These are phyloP conservation scores for Fusarium stilboides DNA, from an alignment of 2,329 filamentous ascomycete genomes.

Conservation along the genomic window DNA sequence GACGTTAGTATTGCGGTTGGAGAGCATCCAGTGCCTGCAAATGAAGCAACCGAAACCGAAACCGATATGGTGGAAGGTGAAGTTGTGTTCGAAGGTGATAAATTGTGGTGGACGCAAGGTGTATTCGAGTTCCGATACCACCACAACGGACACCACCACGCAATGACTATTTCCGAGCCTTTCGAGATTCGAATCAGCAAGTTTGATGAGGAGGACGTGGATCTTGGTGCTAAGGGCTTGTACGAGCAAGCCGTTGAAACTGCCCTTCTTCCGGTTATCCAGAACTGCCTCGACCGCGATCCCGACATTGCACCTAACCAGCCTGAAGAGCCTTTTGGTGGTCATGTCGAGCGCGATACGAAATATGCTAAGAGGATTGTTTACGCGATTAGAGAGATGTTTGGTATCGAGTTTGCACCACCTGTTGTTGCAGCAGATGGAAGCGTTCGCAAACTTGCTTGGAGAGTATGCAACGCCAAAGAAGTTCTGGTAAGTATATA, in stretches of 20 bases:
- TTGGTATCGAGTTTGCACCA: conserved; percentile 94
- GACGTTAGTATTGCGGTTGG: conserved; percentile 83
- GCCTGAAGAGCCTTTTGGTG: conserved; percentile 86
- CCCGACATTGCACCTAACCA: conserved; percentile 89
- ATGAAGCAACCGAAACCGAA: conserved; percentile 67
- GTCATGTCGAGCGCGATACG: conserved; percentile 85
- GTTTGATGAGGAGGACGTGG: conserved; percentile 82
- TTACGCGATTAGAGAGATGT: conserved; percentile 96
- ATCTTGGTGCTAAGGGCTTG: conserved; percentile 70
- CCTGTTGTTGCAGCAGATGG: conserved; percentile 94
- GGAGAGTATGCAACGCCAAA: conserved; percentile 96
- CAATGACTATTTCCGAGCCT: conserved; percentile 93
- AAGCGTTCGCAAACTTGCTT: conserved; percentile 89
- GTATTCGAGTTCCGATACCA: conserved; percentile 98
- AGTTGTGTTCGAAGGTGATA: conserved; percentile 90
- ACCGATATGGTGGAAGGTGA: conserved; percentile 80
- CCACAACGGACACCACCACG: conserved; percentile 91
- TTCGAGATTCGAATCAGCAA: conserved; percentile 90
- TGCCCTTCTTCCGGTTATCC: conserved; percentile 84
- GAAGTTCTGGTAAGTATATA: conserved; percentile 82
- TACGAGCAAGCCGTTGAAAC: conserved; percentile 81
- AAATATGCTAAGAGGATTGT: conserved; percentile 93
- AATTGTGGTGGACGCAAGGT: conserved; percentile 96
- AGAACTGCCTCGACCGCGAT: conserved; percentile 93
- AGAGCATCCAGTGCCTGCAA: conserved; percentile 71